phyloP scores from a whole-genome alignment of 805 yeast genomes.

The Lachancea kluyveri region DNA sequence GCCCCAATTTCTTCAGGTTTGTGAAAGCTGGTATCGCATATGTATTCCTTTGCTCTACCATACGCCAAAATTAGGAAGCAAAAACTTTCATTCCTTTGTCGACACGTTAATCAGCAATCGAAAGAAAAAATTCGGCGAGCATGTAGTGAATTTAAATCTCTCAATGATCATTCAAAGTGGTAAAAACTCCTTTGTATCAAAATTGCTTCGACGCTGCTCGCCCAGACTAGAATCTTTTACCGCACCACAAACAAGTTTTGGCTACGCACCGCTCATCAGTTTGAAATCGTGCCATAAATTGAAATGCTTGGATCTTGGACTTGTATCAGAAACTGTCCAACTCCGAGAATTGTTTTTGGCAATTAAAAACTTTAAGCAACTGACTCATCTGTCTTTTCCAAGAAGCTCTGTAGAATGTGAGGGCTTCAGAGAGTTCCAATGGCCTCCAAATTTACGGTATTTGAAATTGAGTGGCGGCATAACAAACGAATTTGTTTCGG shows the following conservation, averaged over 20 bases:
- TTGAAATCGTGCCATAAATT: slow-evolving; percentile 63
- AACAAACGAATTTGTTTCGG: slow-evolving; percentile 67
- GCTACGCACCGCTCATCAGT: slow-evolving; percentile 81
- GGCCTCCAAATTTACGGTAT: slow-evolving; percentile 78
- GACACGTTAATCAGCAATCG: slow-evolving; percentile 49
- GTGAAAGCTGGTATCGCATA: slow-evolving; percentile 51
- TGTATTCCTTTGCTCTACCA: slow-evolving; percentile 62
- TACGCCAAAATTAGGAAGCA: slow-evolving; percentile 55
- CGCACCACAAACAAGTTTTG: slow-evolving; percentile 95
- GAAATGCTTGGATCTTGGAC: slow-evolving; percentile 63
- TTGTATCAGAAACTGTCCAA: slow-evolving; percentile 88
- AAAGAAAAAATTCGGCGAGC: slow-evolving; percentile 44
- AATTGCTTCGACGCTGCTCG: slow-evolving; percentile 72
- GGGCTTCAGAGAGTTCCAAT: slow-evolving; percentile 37
- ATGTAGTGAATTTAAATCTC: slow-evolving; percentile 64
- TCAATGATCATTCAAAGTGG: slow-evolving; percentile 84
- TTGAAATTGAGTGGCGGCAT: slow-evolving; percentile 86
- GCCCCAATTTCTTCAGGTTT: slow-evolving; percentile 49
- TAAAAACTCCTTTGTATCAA: slow-evolving; percentile 83
- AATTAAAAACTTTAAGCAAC: slow-evolving; percentile 50
- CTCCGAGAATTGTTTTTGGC: slow-evolving; percentile 73
- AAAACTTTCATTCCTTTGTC: slow-evolving; percentile 68
- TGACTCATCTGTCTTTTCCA: slow-evolving; percentile 81
- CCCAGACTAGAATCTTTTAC: slow-evolving; percentile 57
- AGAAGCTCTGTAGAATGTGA: slow-evolving; percentile 75